Evolutionary conservation across 805 yeast genomes (phyloP), one percentile per base, ranked within the genome.

Genomic region (Lipomyces mesembrius): DNA sequence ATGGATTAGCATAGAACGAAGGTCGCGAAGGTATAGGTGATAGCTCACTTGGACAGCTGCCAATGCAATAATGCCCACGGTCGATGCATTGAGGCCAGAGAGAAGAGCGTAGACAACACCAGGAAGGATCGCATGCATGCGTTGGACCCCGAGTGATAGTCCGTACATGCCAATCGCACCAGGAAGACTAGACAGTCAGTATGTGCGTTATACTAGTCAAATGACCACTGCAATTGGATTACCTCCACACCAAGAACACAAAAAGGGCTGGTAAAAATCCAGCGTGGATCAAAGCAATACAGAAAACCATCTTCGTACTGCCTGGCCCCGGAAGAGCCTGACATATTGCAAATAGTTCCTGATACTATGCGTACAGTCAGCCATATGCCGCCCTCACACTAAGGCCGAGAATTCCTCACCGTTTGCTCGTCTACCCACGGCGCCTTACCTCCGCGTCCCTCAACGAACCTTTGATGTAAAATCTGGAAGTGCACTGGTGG

Each of bases 1-100:
- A 43, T 43, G 2, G 22, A n/a, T 43, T n/a, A 43, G 49, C 49
- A 17, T 1, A 43, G 20, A 7, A 17, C 22, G 0, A 43, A 43
- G 20, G 3, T 17, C 22, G 49, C 39, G 22, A 43, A 2, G 49
- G 49, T 43, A n/a, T 3, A 37, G n/a, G 20, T 17, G 20, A 17
- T 12, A 3, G 20, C 49, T 43, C 49, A 43, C 49, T 6, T 43
- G 46, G 2, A 49, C 58, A n/a, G 62, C 62, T 12, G 62, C 62
- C 32, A 60, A 61, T 14, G 62, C 62, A 22, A 60, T 60, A 25
- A 60, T 49, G n/a, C 62, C 62, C 11, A 60, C 62, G n/a, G 62
- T 52, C 17, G 62, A 62, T 1, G 61, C 61, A n/a, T 60, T 60
- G 17, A 60, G 57, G 14, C 62, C 62, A 6, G 62, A 49, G 8